These are phyloP conservation scores for Musa schizocarpa DNA, from an alignment of 176 grass and related monocot genomes.

Conservation along the genomic window DNA sequence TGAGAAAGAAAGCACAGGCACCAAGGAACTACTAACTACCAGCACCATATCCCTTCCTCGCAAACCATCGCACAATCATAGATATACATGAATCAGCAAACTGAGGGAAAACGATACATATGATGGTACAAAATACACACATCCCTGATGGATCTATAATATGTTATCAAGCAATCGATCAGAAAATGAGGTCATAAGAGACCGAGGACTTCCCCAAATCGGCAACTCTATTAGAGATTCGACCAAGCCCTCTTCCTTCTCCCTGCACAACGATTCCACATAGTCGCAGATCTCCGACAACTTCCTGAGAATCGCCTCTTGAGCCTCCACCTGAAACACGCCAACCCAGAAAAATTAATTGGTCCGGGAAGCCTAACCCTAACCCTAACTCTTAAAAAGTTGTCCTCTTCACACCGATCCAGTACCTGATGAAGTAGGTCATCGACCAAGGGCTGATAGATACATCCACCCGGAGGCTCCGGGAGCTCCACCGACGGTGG, in stretches of 20 bases:
- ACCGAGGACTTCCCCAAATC: conserved; percentile 33
- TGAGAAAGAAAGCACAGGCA: neutral
- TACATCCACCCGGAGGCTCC: neutral
- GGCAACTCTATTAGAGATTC: conserved; percentile 23
- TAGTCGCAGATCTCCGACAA: conserved; percentile 9
- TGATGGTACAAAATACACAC: conserved; percentile 2
- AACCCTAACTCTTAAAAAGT: neutral
- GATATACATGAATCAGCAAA: neutral
- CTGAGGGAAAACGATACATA: neutral
- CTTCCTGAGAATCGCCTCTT: conserved; percentile 6
- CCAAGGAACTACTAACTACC: neutral
- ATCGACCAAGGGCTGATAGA: conserved; percentile 9
- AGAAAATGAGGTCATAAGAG: conserved; percentile 15
- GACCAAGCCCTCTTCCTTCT: conserved; percentile 21
- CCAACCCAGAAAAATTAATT: neutral
- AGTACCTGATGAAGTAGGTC: conserved; percentile 21
- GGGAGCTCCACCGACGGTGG: neutral
- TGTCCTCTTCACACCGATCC: neutral
- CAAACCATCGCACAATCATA: neutral
- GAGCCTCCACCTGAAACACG: conserved; percentile 24
- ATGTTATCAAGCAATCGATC: neutral
- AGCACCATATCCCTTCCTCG: neutral
- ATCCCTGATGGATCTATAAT: neutral
- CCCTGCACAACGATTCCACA: conserved; percentile 2
- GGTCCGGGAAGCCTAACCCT: neutral